Percentiles rank a stretch among this genome's conserved stretches.
phyloP scores from a whole-genome alignment of 2,329 filamentous ascomycete genomes.

The Colletotrichum horii region DNA sequence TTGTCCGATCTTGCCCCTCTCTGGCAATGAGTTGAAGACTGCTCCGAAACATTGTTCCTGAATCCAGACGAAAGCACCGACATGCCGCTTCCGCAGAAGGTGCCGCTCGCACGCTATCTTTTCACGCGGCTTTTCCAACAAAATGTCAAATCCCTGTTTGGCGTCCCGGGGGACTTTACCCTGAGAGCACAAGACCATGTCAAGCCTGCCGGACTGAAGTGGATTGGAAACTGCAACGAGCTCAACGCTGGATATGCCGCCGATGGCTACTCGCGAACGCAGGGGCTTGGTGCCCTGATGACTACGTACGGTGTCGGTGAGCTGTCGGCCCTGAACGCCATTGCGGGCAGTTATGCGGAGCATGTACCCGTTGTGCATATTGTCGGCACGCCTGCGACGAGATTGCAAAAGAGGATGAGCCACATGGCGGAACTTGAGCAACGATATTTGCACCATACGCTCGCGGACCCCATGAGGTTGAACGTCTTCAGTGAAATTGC shows the following conservation, averaged over 20 bases:
- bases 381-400: conserved; percentile 55
- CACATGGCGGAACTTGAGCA: neutral
- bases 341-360: conserved; percentile 64
- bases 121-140: conserved; percentile 64
- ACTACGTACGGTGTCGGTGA: conserved; percentile 68
- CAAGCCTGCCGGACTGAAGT: conserved; percentile 38
- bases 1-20: neutral
- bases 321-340: conserved; percentile 61
- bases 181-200: conserved; percentile 41
- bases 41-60: neutral
- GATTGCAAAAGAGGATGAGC: conserved; percentile 35
- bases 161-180: conserved; percentile 51
- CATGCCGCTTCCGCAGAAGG: neutral
- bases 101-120: conserved; percentile 61
- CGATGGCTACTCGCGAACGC: conserved; percentile 62
- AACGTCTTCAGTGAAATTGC: conserved; percentile 53
- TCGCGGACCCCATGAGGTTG: neutral
- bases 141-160: conserved; percentile 60
- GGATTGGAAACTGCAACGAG: conserved; percentile 62
- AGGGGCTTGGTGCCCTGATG: conserved; percentile 53
- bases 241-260: conserved; percentile 62
- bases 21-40: neutral
- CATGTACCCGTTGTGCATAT: conserved; percentile 62
- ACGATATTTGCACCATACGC: neutral
- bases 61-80: neutral